phyloP scores from a whole-genome alignment of 164 flowering plant genomes.

The Dillenia suffruticosa region DNA sequence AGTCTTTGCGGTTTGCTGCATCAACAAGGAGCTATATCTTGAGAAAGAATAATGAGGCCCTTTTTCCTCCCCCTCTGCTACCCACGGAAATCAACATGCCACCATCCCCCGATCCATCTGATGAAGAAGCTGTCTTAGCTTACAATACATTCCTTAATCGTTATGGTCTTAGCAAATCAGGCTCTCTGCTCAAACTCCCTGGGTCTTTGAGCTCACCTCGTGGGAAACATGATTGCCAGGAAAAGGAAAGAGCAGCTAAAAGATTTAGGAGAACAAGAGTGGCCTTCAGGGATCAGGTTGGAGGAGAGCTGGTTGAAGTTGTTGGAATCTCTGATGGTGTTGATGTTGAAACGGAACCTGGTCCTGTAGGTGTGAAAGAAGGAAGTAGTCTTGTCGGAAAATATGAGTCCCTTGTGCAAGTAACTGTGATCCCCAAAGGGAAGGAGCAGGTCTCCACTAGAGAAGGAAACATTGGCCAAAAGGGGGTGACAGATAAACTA shows the following conservation, averaged over 20 bases:
- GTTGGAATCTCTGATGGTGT: conserved; percentile 95
- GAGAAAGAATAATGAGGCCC: conserved; percentile 80
- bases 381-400: conserved; percentile 99
- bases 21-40: conserved; percentile 82
- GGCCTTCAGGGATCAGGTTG: conserved; percentile 82
- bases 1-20: conserved; percentile 93
- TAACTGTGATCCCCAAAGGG: conserved; percentile 85
- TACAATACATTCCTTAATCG: conserved; percentile 85
- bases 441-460: conserved; percentile 42
- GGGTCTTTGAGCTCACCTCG: conserved; percentile 16
- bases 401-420: conserved; percentile 88
- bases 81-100: conserved; percentile 66
- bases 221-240: conserved; percentile 18
- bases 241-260: conserved; percentile 52
- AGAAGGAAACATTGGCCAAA: conserved; percentile 38
- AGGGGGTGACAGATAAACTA: conserved; percentile 80
- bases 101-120: conserved; percentile 88
- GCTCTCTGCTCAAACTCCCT: conserved; percentile 16
- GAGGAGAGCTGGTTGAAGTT: conserved; percentile 85
- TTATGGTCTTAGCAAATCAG: conserved; percentile 50
- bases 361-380: conserved; percentile 93
- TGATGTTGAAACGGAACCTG: conserved; percentile 94
- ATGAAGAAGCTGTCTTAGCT: conserved; percentile 88
- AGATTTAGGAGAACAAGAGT: conserved; percentile 61
- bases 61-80: conserved; percentile 67